These are phyloP conservation scores for Ceriops zippeliana DNA, from an alignment of 345 rosid genomes.

Conservation along the genomic window DNA sequence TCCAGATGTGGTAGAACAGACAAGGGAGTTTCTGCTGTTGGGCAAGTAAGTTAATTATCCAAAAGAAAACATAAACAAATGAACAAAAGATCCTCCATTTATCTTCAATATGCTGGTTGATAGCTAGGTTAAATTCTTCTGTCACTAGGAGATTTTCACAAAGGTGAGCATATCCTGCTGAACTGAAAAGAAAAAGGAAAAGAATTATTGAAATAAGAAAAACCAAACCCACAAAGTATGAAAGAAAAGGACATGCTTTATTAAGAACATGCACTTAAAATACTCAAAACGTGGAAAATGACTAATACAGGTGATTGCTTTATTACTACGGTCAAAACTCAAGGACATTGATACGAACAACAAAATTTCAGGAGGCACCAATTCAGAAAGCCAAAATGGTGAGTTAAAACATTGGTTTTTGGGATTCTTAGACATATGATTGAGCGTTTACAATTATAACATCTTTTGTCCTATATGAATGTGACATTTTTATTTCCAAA, in stretches of 20 bases:
- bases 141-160: not conserved
- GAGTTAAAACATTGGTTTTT: not conserved
- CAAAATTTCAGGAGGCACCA: constrained; percentile 16
- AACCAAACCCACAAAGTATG: not conserved
- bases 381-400: constrained; percentile 38
- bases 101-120: too few relatives aligned
- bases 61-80: not conserved
- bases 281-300: constrained; percentile 12
- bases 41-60: constrained; percentile 53
- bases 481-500: not conserved
- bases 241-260: not conserved
- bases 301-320: constrained; percentile 72
- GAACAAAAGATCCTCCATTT: too few relatives aligned
- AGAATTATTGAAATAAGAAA: not conserved
- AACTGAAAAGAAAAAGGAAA: not conserved
- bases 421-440: not conserved
- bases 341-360: constrained; percentile 31
- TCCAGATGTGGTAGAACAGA: constrained; percentile 97
- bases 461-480: not conserved
- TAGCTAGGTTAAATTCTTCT: too few relatives aligned
- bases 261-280: constrained; percentile 4
- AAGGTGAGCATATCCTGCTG: not conserved
- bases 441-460: constrained; percentile 1
- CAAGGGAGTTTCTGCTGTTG: constrained; percentile 91
- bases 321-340: constrained; percentile 70